Base-by-base conservation (phyloP, 495 filamentous ascomycete species). In the Diplogelasinospora grovesii region DNA sequence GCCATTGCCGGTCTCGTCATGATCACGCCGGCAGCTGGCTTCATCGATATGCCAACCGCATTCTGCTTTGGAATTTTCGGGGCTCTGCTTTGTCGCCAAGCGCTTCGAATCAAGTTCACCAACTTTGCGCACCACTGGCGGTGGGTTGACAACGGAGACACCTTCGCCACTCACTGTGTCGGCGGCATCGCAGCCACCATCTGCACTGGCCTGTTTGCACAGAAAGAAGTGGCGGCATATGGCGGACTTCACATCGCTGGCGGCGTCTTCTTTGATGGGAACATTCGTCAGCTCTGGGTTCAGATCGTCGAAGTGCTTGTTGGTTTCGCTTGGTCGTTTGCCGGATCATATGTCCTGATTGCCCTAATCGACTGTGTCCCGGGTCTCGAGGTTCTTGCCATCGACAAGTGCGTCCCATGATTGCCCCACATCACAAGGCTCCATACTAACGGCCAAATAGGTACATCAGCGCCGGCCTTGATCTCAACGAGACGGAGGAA, bases 61-160 rank as follows among this genome's bases (percentile, higher is more conserved):
- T 75, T 95, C 43, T 67, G 89, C 47, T 75, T 94, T 30, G 89
- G 89, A 32, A 67, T 95, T 30, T 77, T 82, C 5, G 85, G 89
- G n/a, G 86, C 86, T 18, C 64, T 86, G 24, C 74, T 92, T n/a
- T 86, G 82, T 73, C 95, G 95, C 61, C 90, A 92, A 64, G 69
- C 82, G 22, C 89, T 90, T 41, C 94, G 94, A 70, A 67, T 90
- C 46, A 90, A 90, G 66, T 90, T 85, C 61, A 60, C 81, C 46
- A 68, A 89, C 34, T 45, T 54, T 37, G 53, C 53, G 22, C 43
- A 48, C 1, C 26, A 41, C 9, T 54, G 53, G 53, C 28, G 46
- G 22, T 72, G 70, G 23, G 74, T 84, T 31, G 85, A 90, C 45
- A 85, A 90, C 52, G 81, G 79, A 8, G 84, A 89, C 57, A 86